phyloP scores from a whole-genome alignment of 75 land plant genomes.

The Isoetes taiwanensis region DNA sequence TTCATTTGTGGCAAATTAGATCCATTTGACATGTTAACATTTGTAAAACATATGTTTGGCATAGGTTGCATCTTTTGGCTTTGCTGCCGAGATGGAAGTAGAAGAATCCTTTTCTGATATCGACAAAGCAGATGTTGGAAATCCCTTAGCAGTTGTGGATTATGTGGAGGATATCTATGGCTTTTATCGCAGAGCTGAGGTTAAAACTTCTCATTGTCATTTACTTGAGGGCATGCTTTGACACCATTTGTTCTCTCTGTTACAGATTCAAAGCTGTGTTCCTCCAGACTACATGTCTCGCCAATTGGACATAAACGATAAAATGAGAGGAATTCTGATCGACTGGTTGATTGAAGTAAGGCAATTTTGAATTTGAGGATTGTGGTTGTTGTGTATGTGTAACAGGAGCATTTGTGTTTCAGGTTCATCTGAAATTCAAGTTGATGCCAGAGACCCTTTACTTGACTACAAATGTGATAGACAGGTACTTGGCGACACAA shows the following conservation, averaged over 20 bases:
- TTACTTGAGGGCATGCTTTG: not conserved
- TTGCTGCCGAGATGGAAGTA: no score
- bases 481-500: conserved; percentile 47
- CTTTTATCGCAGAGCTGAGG: conserved; percentile 62
- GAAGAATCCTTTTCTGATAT: conserved; percentile 48
- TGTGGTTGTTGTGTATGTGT: no score
- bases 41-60: no score
- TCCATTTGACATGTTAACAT: no score
- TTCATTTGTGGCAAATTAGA: no score
- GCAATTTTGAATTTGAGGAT: not conserved
- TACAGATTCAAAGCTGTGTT: conserved; percentile 33
- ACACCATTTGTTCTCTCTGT: not conserved
- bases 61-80: conserved; percentile 50
- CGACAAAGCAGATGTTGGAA: conserved; percentile 49
- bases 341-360: conserved; percentile 84
- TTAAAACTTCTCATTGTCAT: not conserved
- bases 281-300: conserved; percentile 51
- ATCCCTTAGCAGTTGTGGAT: conserved; percentile 72
- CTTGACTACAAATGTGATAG: conserved; percentile 62
- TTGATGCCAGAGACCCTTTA: conserved; percentile 78
- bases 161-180: conserved; percentile 90
- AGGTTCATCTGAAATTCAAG: conserved; percentile 88
- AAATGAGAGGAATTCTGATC: conserved; percentile 72
- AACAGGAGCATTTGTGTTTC: not conserved
- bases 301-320: conserved; percentile 60